phyloP scores from a whole-genome alignment of 1,139 yeast species.

The Pichia cactophila region DNA sequence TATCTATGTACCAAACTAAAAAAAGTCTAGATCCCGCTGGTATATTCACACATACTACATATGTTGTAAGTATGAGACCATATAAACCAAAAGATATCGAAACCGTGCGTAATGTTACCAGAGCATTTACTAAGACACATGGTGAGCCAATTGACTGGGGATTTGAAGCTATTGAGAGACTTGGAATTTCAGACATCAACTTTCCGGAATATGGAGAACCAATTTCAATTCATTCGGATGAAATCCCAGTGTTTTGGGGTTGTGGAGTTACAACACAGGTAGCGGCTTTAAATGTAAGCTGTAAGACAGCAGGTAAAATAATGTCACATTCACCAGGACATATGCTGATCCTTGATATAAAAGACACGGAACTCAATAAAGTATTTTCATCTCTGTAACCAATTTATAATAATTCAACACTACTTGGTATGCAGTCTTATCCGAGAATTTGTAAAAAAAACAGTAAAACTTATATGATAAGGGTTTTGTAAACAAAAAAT shows the following conservation, averaged over 20 bases:
- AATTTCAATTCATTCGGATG: background rate
- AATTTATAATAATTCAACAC: too few relatives aligned
- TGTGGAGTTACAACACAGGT: slow-evolving; percentile 8
- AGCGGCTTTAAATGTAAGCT: slow-evolving; percentile 1
- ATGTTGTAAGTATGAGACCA: slow-evolving; percentile 9
- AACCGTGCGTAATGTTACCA: slow-evolving; percentile 3
- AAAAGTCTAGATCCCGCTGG: slow-evolving; percentile 3
- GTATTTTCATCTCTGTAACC: background rate
- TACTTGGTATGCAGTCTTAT: background rate
- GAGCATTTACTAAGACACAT: slow-evolving; percentile 3
- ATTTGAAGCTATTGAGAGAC: slow-evolving; percentile 3
- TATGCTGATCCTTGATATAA: slow-evolving; percentile 8
- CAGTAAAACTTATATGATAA: too few relatives aligned
- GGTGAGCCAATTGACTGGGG: slow-evolving; percentile 11
- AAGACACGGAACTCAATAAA: background rate
- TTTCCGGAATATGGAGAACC: slow-evolving; percentile 4
- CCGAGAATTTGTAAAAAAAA: too few relatives aligned
- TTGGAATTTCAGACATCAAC: slow-evolving; percentile 1
- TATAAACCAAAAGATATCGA: slow-evolving; percentile 2
- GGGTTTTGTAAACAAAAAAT: background rate
- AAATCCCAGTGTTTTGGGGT: slow-evolving; percentile 8
- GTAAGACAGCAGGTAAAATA: background rate
- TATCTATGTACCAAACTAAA: slow-evolving; percentile 6
- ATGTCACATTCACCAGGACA: slow-evolving; percentile 6
- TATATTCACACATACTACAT: background rate